Base-by-base conservation (phyloP, 768 basidiomycete species). In the Tylopilus sp. region DNA sequence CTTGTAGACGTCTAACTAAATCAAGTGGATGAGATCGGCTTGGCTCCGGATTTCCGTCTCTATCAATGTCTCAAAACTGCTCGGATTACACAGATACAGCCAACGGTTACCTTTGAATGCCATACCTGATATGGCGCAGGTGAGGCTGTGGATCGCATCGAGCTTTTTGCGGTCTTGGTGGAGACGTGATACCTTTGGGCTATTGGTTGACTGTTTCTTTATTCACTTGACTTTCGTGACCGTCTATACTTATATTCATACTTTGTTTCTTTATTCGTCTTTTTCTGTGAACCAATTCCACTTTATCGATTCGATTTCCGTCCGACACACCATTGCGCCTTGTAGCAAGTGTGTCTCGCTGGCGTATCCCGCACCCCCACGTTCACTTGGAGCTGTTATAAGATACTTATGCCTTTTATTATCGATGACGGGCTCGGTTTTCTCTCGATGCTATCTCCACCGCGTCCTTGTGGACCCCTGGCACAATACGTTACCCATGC, bases 151-250 rank as follows among this genome's bases (percentile, higher is more conserved):
- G 30, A 31, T 33, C 31, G 12, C 31, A 2, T 8, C 35, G 35
- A 36, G 35, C 17, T 8, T 6, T 6, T 7, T n/a, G 35, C 35
- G 18, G 56, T 36, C 39, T 52, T 43, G 28, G 50, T 44, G 35
- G 53, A 56, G 52, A 56, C 56, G 61, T 57, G 63, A 57, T 57
- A 58, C 58, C 53, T 53, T 79, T 79, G 79, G 79, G 82, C 79
- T 82, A 74, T 81, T 82, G 79, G 79, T 81, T 82, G 79, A 73
- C 70, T 66, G 67, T 59, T 70, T 77, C 70, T 75, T 78, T 78
- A 77, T 77, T 74, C 65, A 67, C 69, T 75, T 70, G 65, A 55
- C 68, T 61, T 73, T 68, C 65, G 55, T 53, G 53, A 61, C 21
- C 20, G 61, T 65, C 57, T 40, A 59, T 66, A 57, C 56, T 66